Conservation (phyloP, 768 basidiomycete species). For the Baorangia bicolor region DNA sequence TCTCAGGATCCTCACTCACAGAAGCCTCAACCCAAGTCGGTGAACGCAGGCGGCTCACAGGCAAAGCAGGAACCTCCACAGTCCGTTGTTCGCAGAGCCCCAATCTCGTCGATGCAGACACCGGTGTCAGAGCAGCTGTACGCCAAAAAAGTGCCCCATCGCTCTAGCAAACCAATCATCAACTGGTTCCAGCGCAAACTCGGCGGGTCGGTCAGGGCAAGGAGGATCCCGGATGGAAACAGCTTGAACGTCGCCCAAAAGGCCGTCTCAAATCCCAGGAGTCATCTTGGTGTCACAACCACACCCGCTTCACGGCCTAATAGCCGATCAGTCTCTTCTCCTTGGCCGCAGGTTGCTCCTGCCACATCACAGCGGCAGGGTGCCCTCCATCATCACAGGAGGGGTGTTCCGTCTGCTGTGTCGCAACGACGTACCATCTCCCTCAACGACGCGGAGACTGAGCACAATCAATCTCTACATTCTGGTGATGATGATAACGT, state of each 20-base stretch:
- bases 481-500: slow-evolving; percentile 39
- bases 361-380: slow-evolving; percentile 29
- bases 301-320: slow-evolving; percentile 19
- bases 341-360: slow-evolving; percentile 22
- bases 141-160: slow-evolving; percentile 62
- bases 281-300: slow-evolving; percentile 9
- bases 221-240: slow-evolving; percentile 43
- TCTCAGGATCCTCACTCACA: slow-evolving; percentile 12
- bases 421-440: slow-evolving; percentile 61
- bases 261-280: slow-evolving; percentile 14
- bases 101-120: slow-evolving; percentile 23
- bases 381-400: slow-evolving; percentile 15
- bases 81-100: slow-evolving; percentile 16
- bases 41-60: slow-evolving; percentile 3
- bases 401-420: slow-evolving; percentile 19
- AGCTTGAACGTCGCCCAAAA: slow-evolving; percentile 13
- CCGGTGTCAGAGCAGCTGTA: slow-evolving; percentile 35
- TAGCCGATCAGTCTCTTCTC: slow-evolving; percentile 32
- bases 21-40: slow-evolving; percentile 15
- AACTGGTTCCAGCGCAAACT: slow-evolving; percentile 90
- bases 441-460: slow-evolving; percentile 57
- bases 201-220: slow-evolving; percentile 61
- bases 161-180: slow-evolving; percentile 82
- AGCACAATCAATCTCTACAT: slow-evolving; percentile 36
- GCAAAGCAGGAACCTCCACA: slow-evolving; percentile 19